Evolutionary conservation across 768 basidiomycete species (phyloP), one percentile per base, ranked within the genome.

Genomic region (Boletus tomentosulus): DNA sequence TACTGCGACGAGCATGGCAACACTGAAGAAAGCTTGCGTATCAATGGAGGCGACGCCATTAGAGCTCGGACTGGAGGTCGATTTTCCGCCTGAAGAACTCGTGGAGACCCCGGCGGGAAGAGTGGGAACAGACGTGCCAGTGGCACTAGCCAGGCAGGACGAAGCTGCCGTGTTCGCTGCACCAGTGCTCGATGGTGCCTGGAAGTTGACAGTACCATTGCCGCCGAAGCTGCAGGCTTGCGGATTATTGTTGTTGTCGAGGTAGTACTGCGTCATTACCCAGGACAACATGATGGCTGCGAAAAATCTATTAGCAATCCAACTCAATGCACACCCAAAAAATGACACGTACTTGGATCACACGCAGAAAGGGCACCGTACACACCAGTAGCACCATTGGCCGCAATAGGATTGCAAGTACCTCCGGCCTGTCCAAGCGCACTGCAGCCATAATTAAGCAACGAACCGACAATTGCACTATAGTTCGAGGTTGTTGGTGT

Each of bases 311-410:
- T 57, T 19, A 56, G 50, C 16, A 15, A 50, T 51, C 15, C 44
- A 19, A 34, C 41, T 25, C 31, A 2, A 25, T 37, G 34, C n/a
- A 1, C 19, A 19, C 19, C 19, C 19, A 22, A 15, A 30, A 25
- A 39, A 44, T 10, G 30, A 72, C 28, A 53, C 84, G 55, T 69
- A 90, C 89, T 76, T 25, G 93, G 89, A 62, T 89, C 88, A 63
- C 94, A 97, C 47, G 74, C 80, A 43, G 89, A 84, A 13, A 92
- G 73, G 27, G 74, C 69, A 31, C 93, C 94, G 61, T 96, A 97
- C 5, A 76, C 73, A 41, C 94, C 94, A 19, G 79, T 78, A 12
- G 76, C 66, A 31, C 94, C 94, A 66, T 90, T 77, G 5, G 80
- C 85, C 46, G 83, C 76, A 59, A 97, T 90, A 42, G 83, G 78